phyloP scores from a whole-genome alignment of 805 yeast genomes.

The Lachancea quebecensis region DNA sequence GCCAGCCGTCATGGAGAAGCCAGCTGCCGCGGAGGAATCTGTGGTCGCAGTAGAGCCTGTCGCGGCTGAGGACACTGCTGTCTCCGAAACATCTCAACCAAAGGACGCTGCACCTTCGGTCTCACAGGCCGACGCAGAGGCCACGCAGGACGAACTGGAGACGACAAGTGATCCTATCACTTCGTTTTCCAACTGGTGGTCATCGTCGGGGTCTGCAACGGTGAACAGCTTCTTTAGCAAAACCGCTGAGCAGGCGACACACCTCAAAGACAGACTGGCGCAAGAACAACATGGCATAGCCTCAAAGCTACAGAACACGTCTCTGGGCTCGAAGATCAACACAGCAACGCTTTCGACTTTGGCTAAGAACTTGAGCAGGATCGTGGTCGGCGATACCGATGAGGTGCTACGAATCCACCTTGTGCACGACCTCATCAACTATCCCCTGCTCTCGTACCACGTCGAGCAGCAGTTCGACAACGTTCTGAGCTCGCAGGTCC shows the following conservation, averaged over 20 bases:
- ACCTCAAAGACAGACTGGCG: constrained; percentile 32
- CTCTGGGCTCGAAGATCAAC: constrained; percentile 23
- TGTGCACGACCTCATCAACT: constrained; percentile 60
- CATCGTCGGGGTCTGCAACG: constrained; percentile 55
- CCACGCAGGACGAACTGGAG: constrained; percentile 17
- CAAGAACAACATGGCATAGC: constrained; percentile 32
- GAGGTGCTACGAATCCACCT: constrained; percentile 57
- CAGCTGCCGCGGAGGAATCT: constrained; percentile 7
- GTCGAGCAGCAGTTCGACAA: constrained; percentile 49
- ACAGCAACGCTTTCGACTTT: constrained; percentile 24
- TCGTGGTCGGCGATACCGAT: constrained; percentile 35
- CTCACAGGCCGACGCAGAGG: constrained; percentile 14
- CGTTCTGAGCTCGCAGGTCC: constrained; percentile 64
- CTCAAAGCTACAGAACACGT: constrained; percentile 28
- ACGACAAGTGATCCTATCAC: constrained; percentile 52
- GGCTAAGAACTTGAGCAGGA: constrained; percentile 29
- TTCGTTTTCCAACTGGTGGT: constrained; percentile 70
- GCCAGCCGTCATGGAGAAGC: background rate
- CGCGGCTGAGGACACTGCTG: constrained; percentile 14
- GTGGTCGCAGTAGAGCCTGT: too few relatives aligned
- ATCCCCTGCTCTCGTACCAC: constrained; percentile 37
- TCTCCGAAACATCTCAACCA: too few relatives aligned
- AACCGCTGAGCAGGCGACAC: constrained; percentile 43
- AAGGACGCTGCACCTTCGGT: background rate
- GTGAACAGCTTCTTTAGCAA: constrained; percentile 62